These are phyloP conservation scores for Hawksworthiomyces lignivorus DNA, from an alignment of 2,329 filamentous ascomycete species.

Conservation along the genomic window DNA sequence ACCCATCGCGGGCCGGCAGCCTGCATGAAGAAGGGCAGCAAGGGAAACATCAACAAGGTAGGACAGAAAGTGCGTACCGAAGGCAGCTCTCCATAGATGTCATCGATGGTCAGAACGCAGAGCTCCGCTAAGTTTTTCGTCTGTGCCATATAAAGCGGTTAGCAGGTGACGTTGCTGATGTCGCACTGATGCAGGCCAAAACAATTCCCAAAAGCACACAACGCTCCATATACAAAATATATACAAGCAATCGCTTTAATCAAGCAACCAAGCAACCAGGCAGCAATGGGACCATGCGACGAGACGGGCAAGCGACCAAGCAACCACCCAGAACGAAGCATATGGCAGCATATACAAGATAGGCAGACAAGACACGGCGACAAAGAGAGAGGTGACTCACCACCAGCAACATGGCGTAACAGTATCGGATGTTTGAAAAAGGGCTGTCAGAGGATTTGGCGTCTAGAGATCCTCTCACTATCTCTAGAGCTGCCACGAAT, in stretches of 20 bases:
- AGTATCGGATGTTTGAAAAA: constrained; percentile 18
- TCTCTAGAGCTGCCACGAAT: constrained; percentile 66
- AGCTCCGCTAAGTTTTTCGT: constrained; percentile 76
- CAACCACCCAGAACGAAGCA: no score
- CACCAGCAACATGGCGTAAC: constrained; percentile 27
- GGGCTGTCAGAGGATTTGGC: constrained; percentile 42
- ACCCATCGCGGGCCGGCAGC: not conserved
- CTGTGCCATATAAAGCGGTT: constrained; percentile 26
- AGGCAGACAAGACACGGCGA: no score
- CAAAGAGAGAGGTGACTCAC: constrained; percentile 25
- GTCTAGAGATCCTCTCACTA: constrained; percentile 71
- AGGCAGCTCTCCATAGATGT: constrained; percentile 84
- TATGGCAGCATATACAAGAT: no score
- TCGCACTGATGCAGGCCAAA: no score
- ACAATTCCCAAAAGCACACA: no score
- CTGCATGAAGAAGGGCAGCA: not conserved
- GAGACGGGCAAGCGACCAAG: no score
- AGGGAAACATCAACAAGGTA: constrained; percentile 5
- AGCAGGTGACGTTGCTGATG: no score
- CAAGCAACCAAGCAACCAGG: no score
- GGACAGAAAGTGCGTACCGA: constrained; percentile 54
- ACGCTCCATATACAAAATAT: no score
- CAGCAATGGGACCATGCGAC: no score
- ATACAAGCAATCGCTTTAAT: no score
- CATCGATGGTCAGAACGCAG: constrained; percentile 80